phyloP scores from a whole-genome alignment of 2,329 filamentous ascomycete species.

The Ceratocystis smalleyi region DNA sequence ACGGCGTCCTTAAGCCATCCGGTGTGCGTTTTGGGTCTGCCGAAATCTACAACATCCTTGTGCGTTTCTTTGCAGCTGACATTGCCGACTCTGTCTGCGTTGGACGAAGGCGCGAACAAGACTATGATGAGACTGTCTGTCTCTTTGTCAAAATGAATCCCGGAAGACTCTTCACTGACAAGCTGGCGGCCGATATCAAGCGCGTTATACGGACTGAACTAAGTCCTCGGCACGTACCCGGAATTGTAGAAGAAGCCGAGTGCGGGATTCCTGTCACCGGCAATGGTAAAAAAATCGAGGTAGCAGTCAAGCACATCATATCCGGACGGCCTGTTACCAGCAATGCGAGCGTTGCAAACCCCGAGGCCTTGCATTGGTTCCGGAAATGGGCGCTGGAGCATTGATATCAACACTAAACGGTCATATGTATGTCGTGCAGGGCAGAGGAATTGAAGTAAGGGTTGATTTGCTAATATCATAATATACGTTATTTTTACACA shows the following conservation, averaged over 20 bases:
- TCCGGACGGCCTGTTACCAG: conserved; percentile 77
- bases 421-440: conserved; percentile 16
- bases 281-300: conserved; percentile 96
- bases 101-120: conserved; percentile 53
- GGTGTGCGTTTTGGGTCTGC: conserved; percentile 86
- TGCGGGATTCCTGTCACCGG: conserved; percentile 77
- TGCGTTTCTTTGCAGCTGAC: conserved; percentile 62
- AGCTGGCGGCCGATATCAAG: conserved; percentile 50
- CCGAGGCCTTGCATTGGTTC: conserved; percentile 80
- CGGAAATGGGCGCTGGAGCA: conserved; percentile 49
- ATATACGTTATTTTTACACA: background rate
- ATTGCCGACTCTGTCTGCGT: conserved; percentile 81
- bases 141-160: conserved; percentile 69
- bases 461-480: background rate
- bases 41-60: conserved; percentile 90
- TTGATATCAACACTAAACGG: background rate
- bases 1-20: conserved; percentile 82
- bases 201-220: conserved; percentile 57
- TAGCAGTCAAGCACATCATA: conserved; percentile 89
- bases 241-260: conserved; percentile 53
- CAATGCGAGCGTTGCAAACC: conserved; percentile 85
- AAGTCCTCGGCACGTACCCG: conserved; percentile 79
- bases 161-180: conserved; percentile 39
- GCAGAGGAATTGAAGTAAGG: conserved; percentile 22
- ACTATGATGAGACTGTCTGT: conserved; percentile 73